Conservation (phyloP, 495 filamentous ascomycete genomes). For the Aspergillus affinis region DNA sequence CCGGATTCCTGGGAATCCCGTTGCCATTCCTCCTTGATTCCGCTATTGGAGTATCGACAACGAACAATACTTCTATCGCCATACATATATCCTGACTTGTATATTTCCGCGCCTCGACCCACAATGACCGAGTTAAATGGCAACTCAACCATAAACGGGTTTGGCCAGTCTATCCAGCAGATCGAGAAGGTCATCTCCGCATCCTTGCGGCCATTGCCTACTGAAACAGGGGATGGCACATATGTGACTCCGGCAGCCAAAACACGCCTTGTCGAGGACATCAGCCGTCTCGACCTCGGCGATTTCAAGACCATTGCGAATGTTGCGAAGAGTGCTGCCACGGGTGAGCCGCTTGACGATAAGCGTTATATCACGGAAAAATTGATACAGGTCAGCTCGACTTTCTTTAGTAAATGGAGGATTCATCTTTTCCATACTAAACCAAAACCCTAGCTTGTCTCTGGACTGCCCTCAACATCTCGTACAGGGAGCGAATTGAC, state of each 20-base stretch:
- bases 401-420: background rate
- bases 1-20: background rate
- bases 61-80: no score
- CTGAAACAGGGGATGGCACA: conserved; percentile 62
- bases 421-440: background rate
- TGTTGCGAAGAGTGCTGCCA: conserved; percentile 63
- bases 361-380: conserved; percentile 63
- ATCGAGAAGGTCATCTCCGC: conserved; percentile 57
- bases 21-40: background rate
- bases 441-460: background rate
- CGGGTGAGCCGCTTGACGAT: conserved; percentile 83
- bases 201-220: conserved; percentile 60
- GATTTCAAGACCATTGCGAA: conserved; percentile 50
- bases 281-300: conserved; percentile 38
- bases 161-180: conserved; percentile 43
- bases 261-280: conserved; percentile 38
- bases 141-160: conserved; percentile 22
- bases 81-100: background rate
- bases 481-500: background rate
- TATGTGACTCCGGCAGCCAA: conserved; percentile 34
- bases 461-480: background rate
- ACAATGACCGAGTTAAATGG: conserved; percentile 28
- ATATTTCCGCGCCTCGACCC: background rate
- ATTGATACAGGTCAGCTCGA: conserved; percentile 43
- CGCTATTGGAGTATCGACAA: background rate